Percentiles rank a stretch among this genome's conserved stretches.
Conservation (phyloP, 352 stramenopile species). For the Globisporangium megalacanthum region DNA sequence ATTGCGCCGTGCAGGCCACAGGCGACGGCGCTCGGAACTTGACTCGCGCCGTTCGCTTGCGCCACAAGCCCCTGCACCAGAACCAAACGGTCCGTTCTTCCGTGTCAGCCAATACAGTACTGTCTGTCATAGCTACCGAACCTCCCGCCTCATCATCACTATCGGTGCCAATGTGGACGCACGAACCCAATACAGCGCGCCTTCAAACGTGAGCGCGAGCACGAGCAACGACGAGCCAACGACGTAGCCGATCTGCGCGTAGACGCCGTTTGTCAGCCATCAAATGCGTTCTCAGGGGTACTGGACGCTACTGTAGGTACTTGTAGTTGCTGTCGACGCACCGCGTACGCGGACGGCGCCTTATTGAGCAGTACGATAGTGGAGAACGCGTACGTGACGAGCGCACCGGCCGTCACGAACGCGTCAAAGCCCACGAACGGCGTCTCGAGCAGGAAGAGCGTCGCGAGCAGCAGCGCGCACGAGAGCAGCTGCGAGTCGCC, state of each 20-base stretch:
- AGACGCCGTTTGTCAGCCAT: not conserved
- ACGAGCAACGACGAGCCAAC: conserved; percentile 62
- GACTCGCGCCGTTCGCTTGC: conserved; percentile 20
- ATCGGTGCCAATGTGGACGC: not conserved
- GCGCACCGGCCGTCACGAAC: conserved; percentile 46
- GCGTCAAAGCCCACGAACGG: conserved; percentile 65
- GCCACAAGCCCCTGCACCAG: conserved; percentile 31
- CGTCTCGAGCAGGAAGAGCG: conserved; percentile 67
- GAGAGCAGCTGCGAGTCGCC: conserved; percentile 39
- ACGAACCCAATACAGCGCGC: conserved; percentile 63
- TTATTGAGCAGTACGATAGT: conserved; percentile 79
- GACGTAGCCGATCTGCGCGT: conserved; percentile 58
- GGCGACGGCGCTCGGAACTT: conserved; percentile 38
- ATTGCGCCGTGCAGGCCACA: conserved; percentile 46
- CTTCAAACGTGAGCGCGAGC: conserved; percentile 64
- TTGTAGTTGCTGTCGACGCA: conserved; percentile 13
- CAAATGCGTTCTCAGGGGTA: not conserved
- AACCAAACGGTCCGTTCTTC: not conserved
- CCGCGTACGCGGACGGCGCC: conserved; percentile 70
- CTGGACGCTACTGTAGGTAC: not conserved
- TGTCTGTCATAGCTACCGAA: too few species aligned
- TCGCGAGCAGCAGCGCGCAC: conserved; percentile 51
- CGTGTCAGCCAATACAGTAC: too few species aligned
- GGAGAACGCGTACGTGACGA: conserved; percentile 71
- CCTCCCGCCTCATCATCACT: too few species aligned